Evolutionary conservation across 352 stramenopile species (phyloP).

Genomic region (Pythium catenulatum): DNA sequence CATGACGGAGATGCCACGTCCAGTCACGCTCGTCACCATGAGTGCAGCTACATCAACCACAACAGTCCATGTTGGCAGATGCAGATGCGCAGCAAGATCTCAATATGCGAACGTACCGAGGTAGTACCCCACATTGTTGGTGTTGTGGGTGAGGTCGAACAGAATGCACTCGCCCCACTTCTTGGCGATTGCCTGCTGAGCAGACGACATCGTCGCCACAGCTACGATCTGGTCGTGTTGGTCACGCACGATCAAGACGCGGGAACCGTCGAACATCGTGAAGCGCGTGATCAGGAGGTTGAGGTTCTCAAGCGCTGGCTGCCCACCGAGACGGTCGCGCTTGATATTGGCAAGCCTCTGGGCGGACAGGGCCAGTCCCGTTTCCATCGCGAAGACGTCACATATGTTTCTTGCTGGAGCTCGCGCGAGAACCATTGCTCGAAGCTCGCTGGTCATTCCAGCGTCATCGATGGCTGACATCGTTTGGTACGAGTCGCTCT

Average conservation of each 20-base stretch:
- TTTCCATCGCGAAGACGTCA: not conserved
- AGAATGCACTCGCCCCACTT: slow-evolving; percentile 55
- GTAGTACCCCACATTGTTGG: slow-evolving; percentile 53
- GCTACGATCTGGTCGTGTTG: not conserved
- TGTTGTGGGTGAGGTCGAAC: slow-evolving; percentile 59
- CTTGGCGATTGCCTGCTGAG: slow-evolving; percentile 27
- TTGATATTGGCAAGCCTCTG: slow-evolving; percentile 11
- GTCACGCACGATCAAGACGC: not conserved
- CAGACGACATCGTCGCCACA: slow-evolving; percentile 1
- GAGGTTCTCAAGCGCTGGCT: not conserved
- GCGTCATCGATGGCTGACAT: too few relatives aligned
- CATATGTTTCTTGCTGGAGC: not conserved
- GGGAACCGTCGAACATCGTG: too few relatives aligned
- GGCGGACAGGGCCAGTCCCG: not conserved
- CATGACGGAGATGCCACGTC: slow-evolving; percentile 49
- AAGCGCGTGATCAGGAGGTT: not conserved
- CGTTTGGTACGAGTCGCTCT: too few relatives aligned
- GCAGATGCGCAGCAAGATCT: too few relatives aligned
- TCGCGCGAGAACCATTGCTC: too few relatives aligned
- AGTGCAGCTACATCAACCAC: not conserved
- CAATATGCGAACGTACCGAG: slow-evolving; percentile 36
- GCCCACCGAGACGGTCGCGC: not conserved
- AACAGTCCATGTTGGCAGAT: not conserved
- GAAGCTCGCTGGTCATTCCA: too few relatives aligned
- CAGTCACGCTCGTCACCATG: slow-evolving; percentile 36